A percentile compares a stretch with the other conserved stretches of the same genome.
Evolutionary conservation across 2,329 filamentous ascomycete species (phyloP).

Genomic region (Emmonsiellopsis sp.): DNA sequence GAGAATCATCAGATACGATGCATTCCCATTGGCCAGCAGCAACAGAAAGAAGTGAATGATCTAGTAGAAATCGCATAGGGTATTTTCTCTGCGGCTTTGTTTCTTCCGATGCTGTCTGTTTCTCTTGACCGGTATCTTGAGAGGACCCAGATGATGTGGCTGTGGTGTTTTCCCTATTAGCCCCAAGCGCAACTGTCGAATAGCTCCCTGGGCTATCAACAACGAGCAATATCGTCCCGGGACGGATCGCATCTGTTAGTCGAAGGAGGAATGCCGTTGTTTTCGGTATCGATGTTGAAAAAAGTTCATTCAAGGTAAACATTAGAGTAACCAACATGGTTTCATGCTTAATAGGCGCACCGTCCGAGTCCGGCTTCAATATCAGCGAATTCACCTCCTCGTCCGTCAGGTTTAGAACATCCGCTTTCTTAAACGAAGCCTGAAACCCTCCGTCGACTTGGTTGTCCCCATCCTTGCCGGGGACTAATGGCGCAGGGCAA

Average conservation of each 20-base stretch:
- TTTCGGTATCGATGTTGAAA: slow-evolving; percentile 63
- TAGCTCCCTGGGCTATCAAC: slow-evolving; percentile 93
- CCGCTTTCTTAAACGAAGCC: slow-evolving; percentile 40
- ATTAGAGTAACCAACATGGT: slow-evolving; percentile 65
- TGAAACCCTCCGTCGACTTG: slow-evolving; percentile 12
- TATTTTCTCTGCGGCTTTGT: slow-evolving; percentile 48
- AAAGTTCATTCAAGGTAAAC: slow-evolving; percentile 94
- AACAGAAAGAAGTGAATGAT: slow-evolving; percentile 61
- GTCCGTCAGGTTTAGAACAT: slow-evolving; percentile 40
- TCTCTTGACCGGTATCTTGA: slow-evolving; percentile 1
- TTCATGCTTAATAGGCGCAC: background rate
- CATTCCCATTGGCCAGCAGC: slow-evolving; percentile 58
- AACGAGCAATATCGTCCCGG: slow-evolving; percentile 65
- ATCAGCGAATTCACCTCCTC: slow-evolving; percentile 30
- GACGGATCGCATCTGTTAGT: slow-evolving; percentile 50
- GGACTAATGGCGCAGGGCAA: slow-evolving; percentile 23
- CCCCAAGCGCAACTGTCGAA: slow-evolving; percentile 66
- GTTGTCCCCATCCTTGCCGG: background rate
- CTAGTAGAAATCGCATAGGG: slow-evolving; percentile 87
- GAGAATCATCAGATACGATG: slow-evolving; percentile 63
- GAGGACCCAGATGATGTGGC: background rate
- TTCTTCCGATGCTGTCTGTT: background rate
- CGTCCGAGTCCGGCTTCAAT: background rate
- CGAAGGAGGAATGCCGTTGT: slow-evolving; percentile 68
- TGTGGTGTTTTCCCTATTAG: slow-evolving; percentile 20